These are phyloP conservation scores for Colletotrichum viniferum DNA, from an alignment of 2,329 filamentous ascomycete genomes.

Conservation along the genomic window DNA sequence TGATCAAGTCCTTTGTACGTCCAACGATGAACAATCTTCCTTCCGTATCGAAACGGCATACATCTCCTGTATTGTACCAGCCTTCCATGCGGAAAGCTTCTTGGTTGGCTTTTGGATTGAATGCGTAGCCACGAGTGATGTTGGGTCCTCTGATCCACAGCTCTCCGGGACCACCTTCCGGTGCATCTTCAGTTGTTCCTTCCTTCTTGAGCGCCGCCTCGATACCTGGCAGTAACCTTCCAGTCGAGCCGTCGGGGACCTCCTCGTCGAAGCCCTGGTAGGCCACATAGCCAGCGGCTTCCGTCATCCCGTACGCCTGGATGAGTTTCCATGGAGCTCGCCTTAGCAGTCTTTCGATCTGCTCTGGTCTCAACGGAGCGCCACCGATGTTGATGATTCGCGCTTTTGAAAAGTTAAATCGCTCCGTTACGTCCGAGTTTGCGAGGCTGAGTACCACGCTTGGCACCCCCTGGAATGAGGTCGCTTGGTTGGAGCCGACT, in stretches of 20 bases:
- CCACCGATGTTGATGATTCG: constrained; percentile 41
- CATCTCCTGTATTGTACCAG: constrained; percentile 52
- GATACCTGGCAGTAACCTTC: constrained; percentile 40
- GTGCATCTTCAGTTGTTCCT: constrained; percentile 37
- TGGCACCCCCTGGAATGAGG: constrained; percentile 43
- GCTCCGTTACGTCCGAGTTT: constrained; percentile 36
- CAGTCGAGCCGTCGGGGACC: constrained; percentile 36
- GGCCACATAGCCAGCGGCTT: constrained; percentile 46
- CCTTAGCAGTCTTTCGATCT: constrained; percentile 33
- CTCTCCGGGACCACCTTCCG: constrained; percentile 42
- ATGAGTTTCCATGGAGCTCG: constrained; percentile 41
- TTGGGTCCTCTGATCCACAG: constrained; percentile 49
- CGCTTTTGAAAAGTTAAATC: constrained; percentile 41
- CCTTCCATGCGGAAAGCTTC: constrained; percentile 39
- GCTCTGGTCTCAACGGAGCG: constrained; percentile 35
- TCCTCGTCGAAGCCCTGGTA: constrained; percentile 39
- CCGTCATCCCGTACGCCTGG: constrained; percentile 51
- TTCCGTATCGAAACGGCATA: constrained; percentile 38
- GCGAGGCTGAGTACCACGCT: constrained; percentile 41
- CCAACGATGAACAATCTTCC: constrained; percentile 39
- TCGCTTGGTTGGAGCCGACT: constrained; percentile 39
- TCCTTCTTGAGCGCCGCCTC: constrained; percentile 44
- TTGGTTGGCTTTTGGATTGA: constrained; percentile 40
- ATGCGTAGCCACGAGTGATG: constrained; percentile 45
- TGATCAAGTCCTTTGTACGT: constrained; percentile 44